Evolutionary conservation across 768 basidiomycete species (phyloP).

Genomic region (Termitomyces sp.): DNA sequence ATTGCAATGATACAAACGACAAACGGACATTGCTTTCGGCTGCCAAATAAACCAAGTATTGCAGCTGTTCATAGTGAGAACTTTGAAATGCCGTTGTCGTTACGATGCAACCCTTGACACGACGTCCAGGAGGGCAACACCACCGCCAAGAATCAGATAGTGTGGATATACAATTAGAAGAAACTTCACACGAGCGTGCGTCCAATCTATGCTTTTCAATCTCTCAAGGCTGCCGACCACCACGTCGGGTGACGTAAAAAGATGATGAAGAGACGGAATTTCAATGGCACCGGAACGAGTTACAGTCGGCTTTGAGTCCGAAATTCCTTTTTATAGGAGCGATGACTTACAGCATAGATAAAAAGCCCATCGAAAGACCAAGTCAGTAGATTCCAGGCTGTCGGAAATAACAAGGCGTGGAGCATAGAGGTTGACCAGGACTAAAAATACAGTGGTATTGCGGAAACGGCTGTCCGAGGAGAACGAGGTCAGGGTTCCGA

Average conservation of each 20-base stretch:
- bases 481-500: constrained; percentile 2
- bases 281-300: background rate
- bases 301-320: background rate
- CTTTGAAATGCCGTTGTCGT: background rate
- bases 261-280: background rate
- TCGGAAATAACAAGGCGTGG: background rate
- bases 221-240: background rate
- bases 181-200: background rate
- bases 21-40: background rate
- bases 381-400: background rate
- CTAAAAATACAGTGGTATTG: background rate
- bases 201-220: background rate
- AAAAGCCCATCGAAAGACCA: background rate
- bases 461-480: background rate
- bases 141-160: background rate
- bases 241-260: background rate
- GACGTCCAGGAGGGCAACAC: background rate
- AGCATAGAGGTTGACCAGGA: background rate
- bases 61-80: background rate
- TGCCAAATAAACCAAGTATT: background rate
- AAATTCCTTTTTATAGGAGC: background rate
- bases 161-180: too few species aligned
- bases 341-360: background rate
- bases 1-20: background rate
- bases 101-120: background rate